Evolutionary conservation across 2,329 filamentous ascomycete genomes (phyloP), one percentile per base, ranked within the genome.

Genomic region (Setomelanomma holmii): DNA sequence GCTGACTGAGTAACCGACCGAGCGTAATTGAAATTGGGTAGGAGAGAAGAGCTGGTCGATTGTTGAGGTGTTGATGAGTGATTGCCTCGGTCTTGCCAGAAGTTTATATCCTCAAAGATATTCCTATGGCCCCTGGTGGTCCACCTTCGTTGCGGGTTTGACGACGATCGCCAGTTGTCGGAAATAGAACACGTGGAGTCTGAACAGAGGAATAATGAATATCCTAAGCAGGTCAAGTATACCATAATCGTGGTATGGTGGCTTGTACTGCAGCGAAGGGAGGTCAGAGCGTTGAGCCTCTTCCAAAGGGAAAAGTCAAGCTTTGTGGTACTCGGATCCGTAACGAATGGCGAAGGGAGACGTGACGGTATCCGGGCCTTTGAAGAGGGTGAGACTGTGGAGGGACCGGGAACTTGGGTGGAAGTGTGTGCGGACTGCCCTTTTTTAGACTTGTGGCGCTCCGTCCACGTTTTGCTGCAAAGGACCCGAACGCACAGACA

Each of bases 401-500:
- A 60, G 56, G 43, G 49, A 52, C 57, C 56, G 51, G 59, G 51
- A 53, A 47, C 49, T 56, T 53, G 56, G 41, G 39, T 51, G 51
- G 20, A 33, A 36, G 51, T 38, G 55, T 55, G 54, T 56, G 58
- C 58, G 45, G 51, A 60, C 41, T 54, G 27, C 35, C 39, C 66
- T 59, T 57, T 59, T 66, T 66, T 71, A 69, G 69, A 67, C 57
- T 47, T 51, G 57, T 71, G 68, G 66, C 65, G 64, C 63, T 38
- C 51, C 52, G 51, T 24, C 50, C 46, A 56, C 49, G 49, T 56
- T 56, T 45, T 58, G 36, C 41, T 63, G 45, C 41, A 56, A 48
- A 36, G 42, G 36, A 43, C 51, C 48, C 46, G 46, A 49, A 54
- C 50, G 42, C 55, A 61, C 53, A 45, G 45, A 52, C 51, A 43